A percentile compares a stretch with the other conserved stretches of the same genome.
Conservation (phyloP, 2,329 filamentous ascomycete species). For the Tolypocladium endophyticum region DNA sequence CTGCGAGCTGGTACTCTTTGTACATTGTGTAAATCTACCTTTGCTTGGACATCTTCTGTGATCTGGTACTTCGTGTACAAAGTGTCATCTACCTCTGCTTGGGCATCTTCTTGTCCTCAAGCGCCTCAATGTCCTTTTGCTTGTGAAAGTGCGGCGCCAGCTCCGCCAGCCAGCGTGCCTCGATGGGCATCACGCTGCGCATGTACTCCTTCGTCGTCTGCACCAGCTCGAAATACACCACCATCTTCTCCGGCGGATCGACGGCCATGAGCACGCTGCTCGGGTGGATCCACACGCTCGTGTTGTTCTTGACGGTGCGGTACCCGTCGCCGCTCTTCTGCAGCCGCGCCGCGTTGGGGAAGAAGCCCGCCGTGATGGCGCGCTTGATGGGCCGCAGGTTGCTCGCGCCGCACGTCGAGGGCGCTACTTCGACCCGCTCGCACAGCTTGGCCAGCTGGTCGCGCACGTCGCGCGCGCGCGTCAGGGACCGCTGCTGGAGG, state of each 20-base stretch:
- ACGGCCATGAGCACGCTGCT: slow-evolving; percentile 69
- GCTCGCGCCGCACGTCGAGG: slow-evolving; percentile 55
- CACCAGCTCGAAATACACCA: slow-evolving; percentile 79
- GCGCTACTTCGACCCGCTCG: slow-evolving; percentile 79
- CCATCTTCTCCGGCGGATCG: slow-evolving; percentile 67
- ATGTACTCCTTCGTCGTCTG: slow-evolving; percentile 88
- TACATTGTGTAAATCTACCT: no score
- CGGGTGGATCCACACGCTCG: slow-evolving; percentile 86
- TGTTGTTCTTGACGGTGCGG: slow-evolving; percentile 81
- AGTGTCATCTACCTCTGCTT: slow-evolving; percentile 15
- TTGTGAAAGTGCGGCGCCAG: slow-evolving; percentile 93
- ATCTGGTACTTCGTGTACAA: background rate
- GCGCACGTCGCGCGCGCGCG: slow-evolving; percentile 78
- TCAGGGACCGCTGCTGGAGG: slow-evolving; percentile 81
- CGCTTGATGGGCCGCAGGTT: slow-evolving; percentile 74
- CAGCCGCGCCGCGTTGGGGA: slow-evolving; percentile 79
- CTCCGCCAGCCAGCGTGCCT: slow-evolving; percentile 76
- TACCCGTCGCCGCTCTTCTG: slow-evolving; percentile 81
- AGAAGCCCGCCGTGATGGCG: slow-evolving; percentile 84
- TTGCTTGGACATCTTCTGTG: no score
- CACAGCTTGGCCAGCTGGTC: slow-evolving; percentile 89
- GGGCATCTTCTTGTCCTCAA: slow-evolving; percentile 62
- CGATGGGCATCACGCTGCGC: slow-evolving; percentile 75
- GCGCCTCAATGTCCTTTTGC: slow-evolving; percentile 72
- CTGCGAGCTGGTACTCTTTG: background rate